These are phyloP conservation scores for Penicillium hesseltinei DNA, from an alignment of 2,329 filamentous ascomycete genomes.

Conservation along the genomic window DNA sequence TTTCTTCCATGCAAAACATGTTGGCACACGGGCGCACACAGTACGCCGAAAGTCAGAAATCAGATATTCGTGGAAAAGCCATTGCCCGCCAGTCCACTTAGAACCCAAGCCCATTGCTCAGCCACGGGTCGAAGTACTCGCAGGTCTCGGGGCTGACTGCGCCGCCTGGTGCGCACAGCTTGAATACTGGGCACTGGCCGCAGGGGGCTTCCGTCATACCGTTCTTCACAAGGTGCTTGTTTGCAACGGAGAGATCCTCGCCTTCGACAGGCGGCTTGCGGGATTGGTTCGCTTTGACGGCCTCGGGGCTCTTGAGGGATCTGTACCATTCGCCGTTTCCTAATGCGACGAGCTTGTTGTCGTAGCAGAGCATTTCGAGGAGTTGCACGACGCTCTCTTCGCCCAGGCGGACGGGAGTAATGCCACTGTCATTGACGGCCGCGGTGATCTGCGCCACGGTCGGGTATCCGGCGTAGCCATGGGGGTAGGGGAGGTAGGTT, in stretches of 20 bases:
- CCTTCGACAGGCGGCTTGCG: conserved; percentile 32
- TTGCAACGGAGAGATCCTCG: conserved; percentile 38
- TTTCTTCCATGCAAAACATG: conserved; percentile 24
- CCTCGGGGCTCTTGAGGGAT: conserved; percentile 42
- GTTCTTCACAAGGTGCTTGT: conserved; percentile 54
- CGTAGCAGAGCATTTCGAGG: conserved; percentile 83
- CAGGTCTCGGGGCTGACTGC: conserved; percentile 88
- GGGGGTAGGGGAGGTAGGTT: conserved; percentile 52
- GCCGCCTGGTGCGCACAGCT: conserved; percentile 85
- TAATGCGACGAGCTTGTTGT: conserved; percentile 72
- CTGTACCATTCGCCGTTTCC: conserved; percentile 52
- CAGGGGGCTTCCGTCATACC: conserved; percentile 87
- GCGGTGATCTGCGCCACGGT: conserved; percentile 75
- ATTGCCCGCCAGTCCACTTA: conserved; percentile 16
- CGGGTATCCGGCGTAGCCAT: conserved; percentile 74
- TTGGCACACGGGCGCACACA: conserved; percentile 14
- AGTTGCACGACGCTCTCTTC: conserved; percentile 80
- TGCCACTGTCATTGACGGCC: conserved; percentile 65
- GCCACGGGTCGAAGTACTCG: conserved; percentile 86
- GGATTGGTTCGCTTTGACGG: conserved; percentile 35
- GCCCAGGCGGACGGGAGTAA: conserved; percentile 67
- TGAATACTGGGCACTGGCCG: conserved; percentile 87
- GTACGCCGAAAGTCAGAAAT: conserved; percentile 8
- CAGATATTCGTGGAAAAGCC: neutral
- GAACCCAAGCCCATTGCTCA: conserved; percentile 49